Conservation (phyloP, 352 stramenopile species). For the Pythium volutum region DNA sequence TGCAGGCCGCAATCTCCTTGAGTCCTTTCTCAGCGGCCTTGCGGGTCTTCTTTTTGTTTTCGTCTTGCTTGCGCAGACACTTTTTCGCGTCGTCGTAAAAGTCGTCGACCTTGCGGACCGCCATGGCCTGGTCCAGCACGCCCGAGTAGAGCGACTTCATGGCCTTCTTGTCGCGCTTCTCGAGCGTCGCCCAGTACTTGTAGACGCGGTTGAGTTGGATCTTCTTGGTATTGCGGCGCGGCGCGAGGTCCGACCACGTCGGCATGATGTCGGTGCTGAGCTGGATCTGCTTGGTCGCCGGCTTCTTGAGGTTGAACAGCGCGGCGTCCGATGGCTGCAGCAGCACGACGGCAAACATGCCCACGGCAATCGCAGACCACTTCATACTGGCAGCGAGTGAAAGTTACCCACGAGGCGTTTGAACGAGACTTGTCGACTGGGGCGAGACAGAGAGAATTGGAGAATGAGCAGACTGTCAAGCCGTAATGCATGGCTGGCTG, state of each 20-base stretch:
- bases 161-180: constrained; percentile 11
- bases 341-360: not conserved
- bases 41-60: not conserved
- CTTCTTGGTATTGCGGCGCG: constrained; percentile 1
- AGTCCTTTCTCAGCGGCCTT: not conserved
- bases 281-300: constrained; percentile 8
- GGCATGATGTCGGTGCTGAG: constrained; percentile 11
- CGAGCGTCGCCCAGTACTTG: not conserved
- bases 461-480: no score
- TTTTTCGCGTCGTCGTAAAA: constrained; percentile 13
- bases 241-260: constrained; percentile 5
- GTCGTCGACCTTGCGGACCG: not conserved
- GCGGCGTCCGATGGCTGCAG: no score
- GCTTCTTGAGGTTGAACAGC: not conserved
- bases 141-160: constrained; percentile 6
- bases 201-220: constrained; percentile 2
- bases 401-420: no score
- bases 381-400: constrained; percentile 1
- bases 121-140: not conserved
- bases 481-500: no score
- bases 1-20: not conserved
- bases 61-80: constrained; percentile 11
- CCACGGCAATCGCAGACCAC: not conserved
- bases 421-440: no score
- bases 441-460: no score